phyloP scores from a whole-genome alignment of 1,284 basidiomycete species.

The Macrocybe sp. region DNA sequence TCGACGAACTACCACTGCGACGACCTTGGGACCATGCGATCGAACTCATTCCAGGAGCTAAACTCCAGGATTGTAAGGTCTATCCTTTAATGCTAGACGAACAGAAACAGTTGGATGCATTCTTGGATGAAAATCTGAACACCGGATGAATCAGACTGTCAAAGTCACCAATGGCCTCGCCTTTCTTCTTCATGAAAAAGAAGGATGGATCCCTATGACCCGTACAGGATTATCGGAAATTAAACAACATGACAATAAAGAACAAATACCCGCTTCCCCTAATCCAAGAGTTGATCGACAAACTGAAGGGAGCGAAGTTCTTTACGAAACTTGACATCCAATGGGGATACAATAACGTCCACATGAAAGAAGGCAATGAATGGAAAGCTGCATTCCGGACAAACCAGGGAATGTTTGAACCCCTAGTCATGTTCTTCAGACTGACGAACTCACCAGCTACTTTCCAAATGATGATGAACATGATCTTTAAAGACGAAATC shows the following conservation, averaged over 20 bases:
- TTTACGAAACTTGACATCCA: constrained; percentile 33
- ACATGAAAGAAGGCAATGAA: constrained; percentile 27
- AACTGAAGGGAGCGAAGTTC: constrained; percentile 17
- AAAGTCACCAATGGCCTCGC: constrained; percentile 25
- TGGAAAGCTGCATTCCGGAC: constrained; percentile 30
- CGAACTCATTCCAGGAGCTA: constrained; percentile 15
- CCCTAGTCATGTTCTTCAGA: constrained; percentile 29
- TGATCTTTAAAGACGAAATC: constrained; percentile 18
- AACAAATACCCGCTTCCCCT: constrained; percentile 32
- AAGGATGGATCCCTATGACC: constrained; percentile 30
- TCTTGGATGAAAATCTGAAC: constrained; percentile 27
- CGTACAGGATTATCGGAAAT: constrained; percentile 29
- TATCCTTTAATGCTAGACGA: constrained; percentile 24
- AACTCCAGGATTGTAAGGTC: constrained; percentile 12
- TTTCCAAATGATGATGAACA: constrained; percentile 24
- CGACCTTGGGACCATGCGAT: constrained; percentile 22
- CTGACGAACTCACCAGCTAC: constrained; percentile 29
- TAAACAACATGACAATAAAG: constrained; percentile 33
- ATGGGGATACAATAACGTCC: constrained; percentile 28
- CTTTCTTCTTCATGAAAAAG: constrained; percentile 41
- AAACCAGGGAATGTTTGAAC: constrained; percentile 27
- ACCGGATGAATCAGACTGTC: constrained; percentile 20
- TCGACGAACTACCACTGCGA: constrained; percentile 10
- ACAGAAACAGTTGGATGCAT: constrained; percentile 20
- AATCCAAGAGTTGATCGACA: constrained; percentile 28